Evolutionary conservation across 352 stramenopile genomes (phyloP), one percentile per base, ranked within the genome.

Genomic region (Halophytophthora polymorphica): DNA sequence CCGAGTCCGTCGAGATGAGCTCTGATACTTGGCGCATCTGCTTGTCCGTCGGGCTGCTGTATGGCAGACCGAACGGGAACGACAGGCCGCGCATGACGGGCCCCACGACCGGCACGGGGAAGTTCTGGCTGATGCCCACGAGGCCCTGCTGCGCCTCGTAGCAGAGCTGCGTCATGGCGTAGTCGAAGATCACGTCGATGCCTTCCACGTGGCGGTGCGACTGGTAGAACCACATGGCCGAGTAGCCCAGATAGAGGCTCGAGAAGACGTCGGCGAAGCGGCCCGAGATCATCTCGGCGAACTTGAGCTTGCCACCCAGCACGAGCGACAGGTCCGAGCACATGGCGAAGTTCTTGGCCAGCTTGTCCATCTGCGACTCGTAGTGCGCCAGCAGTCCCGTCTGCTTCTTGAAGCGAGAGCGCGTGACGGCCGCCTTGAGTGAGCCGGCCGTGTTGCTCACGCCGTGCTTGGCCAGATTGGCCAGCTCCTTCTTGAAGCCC

Each of bases 231-330:
- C 97, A 98, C 46, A 98, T 83, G 19, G 90, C 96, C 33, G 96
- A 92, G 84, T 99, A 99, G 42, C 96, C 96, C 29, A 99, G 65
- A 71, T 98, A 98, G 45, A 99, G 88, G 59, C 89, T 97, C 34
- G 93, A 97, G 57, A 99, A 92, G 12, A 97, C 94, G 77, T 99
- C 96, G 0, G 96, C 87, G 56, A 99, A 97, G 34, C 96, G 83
- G 21, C 96, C 96, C 64, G 96, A 98, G 28, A 98, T 81, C 75
- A 99, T 97, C 69, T 99, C 96, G 44, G 97, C 95, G 67, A 99
- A 99, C 76, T 99, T 99, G 25, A 99, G 81, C 60, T 97, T 96
- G 41, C 96, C 96, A 36, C 96, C 96, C 43, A 99, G 82, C 55
- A 97, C 96, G 29, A 99, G 87, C 56, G 95, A 94, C 14, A 99